phyloP scores from a whole-genome alignment of 2,329 filamentous ascomycete genomes.

The Cercospora beticola region DNA sequence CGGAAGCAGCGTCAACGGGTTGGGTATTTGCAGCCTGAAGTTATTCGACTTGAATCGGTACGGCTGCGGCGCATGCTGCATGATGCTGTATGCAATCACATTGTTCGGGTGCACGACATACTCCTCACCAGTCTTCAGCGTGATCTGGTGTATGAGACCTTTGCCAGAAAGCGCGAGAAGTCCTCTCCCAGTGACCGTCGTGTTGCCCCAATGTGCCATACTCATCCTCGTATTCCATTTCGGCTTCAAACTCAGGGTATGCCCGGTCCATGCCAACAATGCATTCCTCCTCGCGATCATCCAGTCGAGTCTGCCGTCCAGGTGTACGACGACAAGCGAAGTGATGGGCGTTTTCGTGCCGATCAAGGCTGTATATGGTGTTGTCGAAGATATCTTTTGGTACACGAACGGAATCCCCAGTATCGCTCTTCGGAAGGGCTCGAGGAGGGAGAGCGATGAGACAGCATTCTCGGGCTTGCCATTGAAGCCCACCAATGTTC shows the following conservation, averaged over 20 bases:
- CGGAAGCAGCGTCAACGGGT: slow-evolving; percentile 62
- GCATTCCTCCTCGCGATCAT: slow-evolving; percentile 84
- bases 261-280: slow-evolving; percentile 93
- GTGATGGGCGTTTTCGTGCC: slow-evolving; percentile 83
- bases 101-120: slow-evolving; percentile 88
- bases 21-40: slow-evolving; percentile 75
- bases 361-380: slow-evolving; percentile 83
- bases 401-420: slow-evolving; percentile 94
- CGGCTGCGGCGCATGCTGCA: slow-evolving; percentile 70
- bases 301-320: slow-evolving; percentile 95
- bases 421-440: slow-evolving; percentile 74
- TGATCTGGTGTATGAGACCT: slow-evolving; percentile 86
- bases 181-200: slow-evolving; percentile 82
- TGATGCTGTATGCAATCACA: slow-evolving; percentile 84
- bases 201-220: slow-evolving; percentile 87
- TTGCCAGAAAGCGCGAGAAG: slow-evolving; percentile 80
- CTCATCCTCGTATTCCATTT: slow-evolving; percentile 72
- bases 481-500: slow-evolving; percentile 84
- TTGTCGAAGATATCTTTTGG: slow-evolving; percentile 82
- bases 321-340: slow-evolving; percentile 80
- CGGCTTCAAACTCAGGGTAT: slow-evolving; percentile 74
- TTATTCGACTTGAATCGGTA: slow-evolving; percentile 81
- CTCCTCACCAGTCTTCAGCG: slow-evolving; percentile 77
- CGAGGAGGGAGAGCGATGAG: slow-evolving; percentile 83
- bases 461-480: slow-evolving; percentile 90